A percentile compares a stretch with the other conserved stretches of the same genome.
phyloP scores from a whole-genome alignment of 192 early-diverging fungal genomes.

The Backusella mclennaniae region DNA sequence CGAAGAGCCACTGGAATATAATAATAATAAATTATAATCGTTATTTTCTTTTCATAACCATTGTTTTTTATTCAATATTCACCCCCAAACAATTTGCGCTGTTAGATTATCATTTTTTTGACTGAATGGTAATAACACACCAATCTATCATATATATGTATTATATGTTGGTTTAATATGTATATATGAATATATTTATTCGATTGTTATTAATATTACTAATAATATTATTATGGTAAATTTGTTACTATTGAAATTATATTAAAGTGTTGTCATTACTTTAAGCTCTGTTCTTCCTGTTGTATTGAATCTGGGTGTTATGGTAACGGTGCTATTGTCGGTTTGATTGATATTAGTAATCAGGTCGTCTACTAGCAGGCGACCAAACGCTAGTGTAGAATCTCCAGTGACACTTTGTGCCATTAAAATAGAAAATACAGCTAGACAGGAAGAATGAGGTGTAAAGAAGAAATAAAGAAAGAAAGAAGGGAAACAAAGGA shows the following conservation, averaged over 20 bases:
- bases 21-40: neutral
- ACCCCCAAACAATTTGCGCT: slow-evolving; percentile 38
- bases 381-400: slow-evolving; percentile 13
- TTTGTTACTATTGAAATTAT: neutral
- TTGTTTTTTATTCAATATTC: neutral
- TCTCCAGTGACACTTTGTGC: neutral
- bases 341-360: slow-evolving; percentile 19
- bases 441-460: neutral
- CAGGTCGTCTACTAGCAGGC: slow-evolving; percentile 9
- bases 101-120: slow-evolving; percentile 32
- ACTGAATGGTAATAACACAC: slow-evolving; percentile 33
- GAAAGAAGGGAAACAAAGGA: neutral
- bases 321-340: slow-evolving; percentile 20
- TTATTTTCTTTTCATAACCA: neutral
- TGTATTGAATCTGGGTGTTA: slow-evolving; percentile 24
- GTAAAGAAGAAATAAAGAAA: neutral
- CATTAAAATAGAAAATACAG: neutral
- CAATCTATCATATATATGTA: slow-evolving; percentile 18
- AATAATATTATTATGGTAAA: neutral
- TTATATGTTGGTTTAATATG: neutral
- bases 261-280: slow-evolving; percentile 13
- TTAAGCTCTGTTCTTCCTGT: slow-evolving; percentile 21
- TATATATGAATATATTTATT: neutral
- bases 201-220: neutral
- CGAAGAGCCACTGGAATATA: slow-evolving; percentile 42